Conservation (phyloP, 768 basidiomycete genomes). For the Suillus occidentalis region DNA sequence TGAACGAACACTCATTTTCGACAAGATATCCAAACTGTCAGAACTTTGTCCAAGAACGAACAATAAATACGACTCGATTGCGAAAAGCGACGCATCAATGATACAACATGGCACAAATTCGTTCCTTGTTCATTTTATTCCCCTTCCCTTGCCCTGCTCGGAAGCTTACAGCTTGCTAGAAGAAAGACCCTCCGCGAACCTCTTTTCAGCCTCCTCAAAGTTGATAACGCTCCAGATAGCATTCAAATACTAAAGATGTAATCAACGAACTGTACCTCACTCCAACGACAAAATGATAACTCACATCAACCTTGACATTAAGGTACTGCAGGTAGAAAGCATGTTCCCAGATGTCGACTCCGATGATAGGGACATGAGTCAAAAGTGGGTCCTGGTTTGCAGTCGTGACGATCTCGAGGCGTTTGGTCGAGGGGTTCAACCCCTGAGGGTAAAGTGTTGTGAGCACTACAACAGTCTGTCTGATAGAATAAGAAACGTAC, state of each 20-base stretch:
- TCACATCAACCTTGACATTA: constrained; percentile 90
- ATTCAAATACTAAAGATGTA: constrained; percentile 57
- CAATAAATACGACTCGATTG: too few relatives aligned
- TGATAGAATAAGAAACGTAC: constrained; percentile 46
- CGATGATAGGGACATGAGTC: constrained; percentile 76
- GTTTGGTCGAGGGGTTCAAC: constrained; percentile 60
- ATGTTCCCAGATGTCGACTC: constrained; percentile 95
- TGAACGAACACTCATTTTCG: too few relatives aligned
- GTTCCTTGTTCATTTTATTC: not conserved
- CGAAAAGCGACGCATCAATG: too few relatives aligned
- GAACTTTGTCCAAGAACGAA: too few relatives aligned
- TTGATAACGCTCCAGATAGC: constrained; percentile 76
- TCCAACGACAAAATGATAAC: constrained; percentile 32
- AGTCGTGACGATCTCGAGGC: constrained; percentile 87
- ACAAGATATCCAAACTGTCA: too few relatives aligned
- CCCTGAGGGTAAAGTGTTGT: constrained; percentile 46
- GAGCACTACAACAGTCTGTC: not conserved
- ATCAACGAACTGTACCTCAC: constrained; percentile 4
- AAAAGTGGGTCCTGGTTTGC: constrained; percentile 95
- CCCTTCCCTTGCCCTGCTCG: not conserved
- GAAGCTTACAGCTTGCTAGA: constrained; percentile 37
- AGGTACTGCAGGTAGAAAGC: constrained; percentile 96
- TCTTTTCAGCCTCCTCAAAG: constrained; percentile 74
- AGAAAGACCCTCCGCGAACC: constrained; percentile 47
- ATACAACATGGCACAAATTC: constrained; percentile 3